Evolutionary conservation across 2,329 filamentous ascomycete species (phyloP), one percentile per base, ranked within the genome.

Genomic region (Fusarium lateritium): DNA sequence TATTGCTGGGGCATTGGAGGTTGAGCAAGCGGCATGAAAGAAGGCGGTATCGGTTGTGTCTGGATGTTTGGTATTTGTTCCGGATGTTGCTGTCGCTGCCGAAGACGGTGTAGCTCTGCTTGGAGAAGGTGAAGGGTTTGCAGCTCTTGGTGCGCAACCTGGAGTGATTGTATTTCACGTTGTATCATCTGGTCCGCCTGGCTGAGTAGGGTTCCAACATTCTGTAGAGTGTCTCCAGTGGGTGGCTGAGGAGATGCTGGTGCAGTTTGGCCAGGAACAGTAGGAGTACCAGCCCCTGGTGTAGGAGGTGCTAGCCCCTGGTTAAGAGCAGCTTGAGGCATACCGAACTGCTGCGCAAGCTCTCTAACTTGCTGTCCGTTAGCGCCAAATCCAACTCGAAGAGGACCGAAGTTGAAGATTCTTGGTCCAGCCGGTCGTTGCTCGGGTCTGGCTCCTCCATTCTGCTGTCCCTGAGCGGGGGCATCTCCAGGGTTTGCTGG

Each of bases 361-460:
- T 93, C 90, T 56, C 89, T 86, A 34, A 93, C 85, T 60, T 93
- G 88, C 21, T 85, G 82, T 78, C 79, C 90, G 77, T 79, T 91
- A 83, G 92, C 90, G n/a, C 91, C 92, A 72, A 95, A 92, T 0
- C 91, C 92, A 22, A 96, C 82, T 28, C 92, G 84, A 33, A 96
- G 82, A 3, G 93, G 93, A 1, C 93, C 93, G 46, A 96, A 80
- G 71, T 93, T 91, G 72, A 91, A 90, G 56, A 93, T 84, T 42
- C 89, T 84, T 65, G 89, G 85, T 51, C 86, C 83, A 14, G 76
- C 78, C 14, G 70, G 70, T 31, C 68, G 65, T 34, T 62, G 70
- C 50, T 65, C 69, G 28, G 52, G 67, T 42, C 64, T 69, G 7
- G 70, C 73, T 56, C 65, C 72, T 17, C 71, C 76, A 26, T 67